Evolutionary conservation across 2,329 filamentous ascomycete genomes (phyloP), one percentile per base, ranked within the genome.

Genomic region (Aspergillus amoenus): DNA sequence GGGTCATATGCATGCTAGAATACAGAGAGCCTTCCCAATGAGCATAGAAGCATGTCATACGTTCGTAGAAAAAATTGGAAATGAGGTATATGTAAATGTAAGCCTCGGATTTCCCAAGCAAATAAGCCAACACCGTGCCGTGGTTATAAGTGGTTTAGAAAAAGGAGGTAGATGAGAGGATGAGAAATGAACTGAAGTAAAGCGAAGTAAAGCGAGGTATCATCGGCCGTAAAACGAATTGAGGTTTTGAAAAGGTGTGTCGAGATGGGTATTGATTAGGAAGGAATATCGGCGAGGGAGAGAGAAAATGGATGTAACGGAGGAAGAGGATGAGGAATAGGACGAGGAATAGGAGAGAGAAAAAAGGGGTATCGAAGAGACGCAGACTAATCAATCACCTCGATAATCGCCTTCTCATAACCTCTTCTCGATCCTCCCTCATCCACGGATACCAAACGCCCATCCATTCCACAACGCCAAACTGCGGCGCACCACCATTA

Each of bases 401-500:
- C 17, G 57, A 46, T 22, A 66, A 46, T 18, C 59, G 60, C 59
- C 58, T 58, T 37, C 51, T 56, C 34, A 63, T 27, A 4, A 66
- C 67, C 39, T 67, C 56, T 22, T 69, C 69, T 47, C 60, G 68
- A 52, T 58, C 62, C 61, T 72, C 70, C 11, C 68, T 68, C 76
- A 78, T 78, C 76, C 76, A 78, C 21, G 73, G 71, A 67, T 74
- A 79, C 68, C 76, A 73, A 18, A 73, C 64, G 42, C 69, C 67
- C 15, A 70, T 73, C 67, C 71, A 75, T 48, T 74, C 69, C 22
- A 76, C 63, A 34, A 78, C 75, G 1, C 76, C 76, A 60, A 74
- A 78, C 52, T 67, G 67, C 15, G 73, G 74, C 39, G 70, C 63
- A 12, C 57, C 61, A 21, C 64, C 64, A 6, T 71, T 65, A n/a